Conservation (phyloP, 2,329 filamentous ascomycete genomes). For the Fusarium haematococcum region DNA sequence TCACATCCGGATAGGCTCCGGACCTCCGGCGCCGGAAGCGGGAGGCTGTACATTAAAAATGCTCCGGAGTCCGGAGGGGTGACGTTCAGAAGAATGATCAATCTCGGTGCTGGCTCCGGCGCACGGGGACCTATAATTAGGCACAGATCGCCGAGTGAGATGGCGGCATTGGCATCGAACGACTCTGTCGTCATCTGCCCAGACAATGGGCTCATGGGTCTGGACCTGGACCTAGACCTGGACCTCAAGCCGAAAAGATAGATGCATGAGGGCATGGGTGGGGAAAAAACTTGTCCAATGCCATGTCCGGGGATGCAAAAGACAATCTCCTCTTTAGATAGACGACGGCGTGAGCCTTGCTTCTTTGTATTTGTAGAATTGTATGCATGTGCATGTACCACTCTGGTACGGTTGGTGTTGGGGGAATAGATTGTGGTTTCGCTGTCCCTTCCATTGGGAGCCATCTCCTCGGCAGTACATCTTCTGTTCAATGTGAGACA, state of each 20-base stretch:
- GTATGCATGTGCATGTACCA: not conserved
- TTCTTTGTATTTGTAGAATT: not conserved
- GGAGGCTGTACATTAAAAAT: not conserved
- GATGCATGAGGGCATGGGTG: conserved; percentile 1
- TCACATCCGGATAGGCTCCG: not conserved
- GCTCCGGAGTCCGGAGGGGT: not conserved
- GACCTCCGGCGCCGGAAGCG: conserved; percentile 1
- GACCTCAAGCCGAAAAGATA: not conserved
- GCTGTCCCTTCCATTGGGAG: not conserved
- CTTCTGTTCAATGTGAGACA: not conserved
- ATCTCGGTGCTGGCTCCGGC: not conserved
- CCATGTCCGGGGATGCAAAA: not conserved
- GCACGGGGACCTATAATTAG: not conserved
- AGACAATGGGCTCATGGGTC: conserved; percentile 10
- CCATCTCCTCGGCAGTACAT: not conserved
- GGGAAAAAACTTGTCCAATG: not conserved
- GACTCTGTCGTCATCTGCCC: conserved; percentile 11
- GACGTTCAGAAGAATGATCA: not conserved
- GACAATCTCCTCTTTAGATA: not conserved
- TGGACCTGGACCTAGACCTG: not conserved
- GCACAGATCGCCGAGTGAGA: not conserved
- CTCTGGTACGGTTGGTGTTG: conserved; percentile 1
- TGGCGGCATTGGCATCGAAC: conserved; percentile 9
- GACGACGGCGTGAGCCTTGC: not conserved
- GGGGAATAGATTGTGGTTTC: not conserved